Evolutionary conservation across 768 basidiomycete species (phyloP).

Genomic region (Tephrocybe sp.): DNA sequence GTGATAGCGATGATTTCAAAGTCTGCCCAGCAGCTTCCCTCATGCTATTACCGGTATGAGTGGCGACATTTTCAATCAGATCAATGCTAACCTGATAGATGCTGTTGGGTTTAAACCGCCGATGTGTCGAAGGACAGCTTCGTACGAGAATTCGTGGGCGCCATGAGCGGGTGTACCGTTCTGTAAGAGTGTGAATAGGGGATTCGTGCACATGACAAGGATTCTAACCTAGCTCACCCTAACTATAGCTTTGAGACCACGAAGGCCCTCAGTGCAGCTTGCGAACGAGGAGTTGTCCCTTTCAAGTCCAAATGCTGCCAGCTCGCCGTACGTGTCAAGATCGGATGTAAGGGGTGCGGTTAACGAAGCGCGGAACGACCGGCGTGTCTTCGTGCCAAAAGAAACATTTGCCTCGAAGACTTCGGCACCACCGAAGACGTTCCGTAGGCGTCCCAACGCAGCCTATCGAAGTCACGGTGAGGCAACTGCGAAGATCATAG

Average conservation of each 20-base stretch:
- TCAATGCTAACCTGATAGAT: conserved; percentile 67
- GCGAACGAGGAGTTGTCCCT: conserved; percentile 81
- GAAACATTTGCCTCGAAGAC: conserved; percentile 80
- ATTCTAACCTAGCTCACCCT: conserved; percentile 70
- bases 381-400: conserved; percentile 84
- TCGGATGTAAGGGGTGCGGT: conserved; percentile 59
- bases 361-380: conserved; percentile 74
- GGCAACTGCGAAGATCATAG: not conserved
- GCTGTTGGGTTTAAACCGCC: conserved; percentile 71
- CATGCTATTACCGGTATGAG: conserved; percentile 48
- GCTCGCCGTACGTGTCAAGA: conserved; percentile 68
- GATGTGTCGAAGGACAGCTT: conserved; percentile 77
- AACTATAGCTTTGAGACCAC: conserved; percentile 65
- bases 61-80: not conserved
- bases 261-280: conserved; percentile 62
- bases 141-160: conserved; percentile 81
- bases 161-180: conserved; percentile 38
- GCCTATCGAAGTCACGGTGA: conserved; percentile 43
- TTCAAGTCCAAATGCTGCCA: conserved; percentile 73
- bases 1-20: conserved; percentile 80
- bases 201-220: conserved; percentile 16
- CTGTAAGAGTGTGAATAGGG: conserved; percentile 27
- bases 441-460: conserved; percentile 77
- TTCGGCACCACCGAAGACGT: conserved; percentile 92
- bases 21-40: conserved; percentile 81